Conservation (phyloP, 2,329 filamentous ascomycete genomes). For the Exophiala calicioides region DNA sequence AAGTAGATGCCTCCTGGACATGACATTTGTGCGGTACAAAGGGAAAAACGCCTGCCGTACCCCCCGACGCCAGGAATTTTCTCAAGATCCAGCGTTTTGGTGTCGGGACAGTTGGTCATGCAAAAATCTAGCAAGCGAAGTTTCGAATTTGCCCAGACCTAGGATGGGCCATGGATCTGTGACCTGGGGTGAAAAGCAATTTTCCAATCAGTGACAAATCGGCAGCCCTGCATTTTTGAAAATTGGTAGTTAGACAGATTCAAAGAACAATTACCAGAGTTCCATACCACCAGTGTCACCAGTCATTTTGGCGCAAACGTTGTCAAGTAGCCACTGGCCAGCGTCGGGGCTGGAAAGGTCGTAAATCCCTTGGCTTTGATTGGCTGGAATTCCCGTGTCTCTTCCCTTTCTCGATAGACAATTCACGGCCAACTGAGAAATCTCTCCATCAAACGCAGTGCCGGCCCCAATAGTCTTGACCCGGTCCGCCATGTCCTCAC, state of each 20-base stretch:
- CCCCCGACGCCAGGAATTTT: constrained; percentile 20
- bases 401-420: too few relatives aligned
- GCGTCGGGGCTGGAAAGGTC: not conserved
- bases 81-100: constrained; percentile 19
- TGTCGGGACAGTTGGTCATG: constrained; percentile 14
- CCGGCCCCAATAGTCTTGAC: constrained; percentile 1
- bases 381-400: constrained; percentile 1
- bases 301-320: too few relatives aligned
- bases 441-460: not conserved
- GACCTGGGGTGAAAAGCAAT: constrained; percentile 21
- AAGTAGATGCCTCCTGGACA: constrained; percentile 25
- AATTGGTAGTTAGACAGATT: constrained; percentile 27
- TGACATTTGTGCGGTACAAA: too few relatives aligned
- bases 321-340: too few relatives aligned
- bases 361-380: constrained; percentile 1
- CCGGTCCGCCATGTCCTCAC: constrained; percentile 2
- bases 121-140: constrained; percentile 21
- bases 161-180: constrained; percentile 21
- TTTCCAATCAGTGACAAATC: constrained; percentile 18
- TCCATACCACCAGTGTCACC: too few relatives aligned
- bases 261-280: constrained; percentile 20
- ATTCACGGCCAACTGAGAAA: too few relatives aligned
- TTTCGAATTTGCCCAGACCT: constrained; percentile 19
- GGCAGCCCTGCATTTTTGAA: constrained; percentile 24
- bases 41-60: constrained; percentile 21